Conservation (phyloP, 148 eudicot genomes). For the Vaccinium macrocarpon region DNA sequence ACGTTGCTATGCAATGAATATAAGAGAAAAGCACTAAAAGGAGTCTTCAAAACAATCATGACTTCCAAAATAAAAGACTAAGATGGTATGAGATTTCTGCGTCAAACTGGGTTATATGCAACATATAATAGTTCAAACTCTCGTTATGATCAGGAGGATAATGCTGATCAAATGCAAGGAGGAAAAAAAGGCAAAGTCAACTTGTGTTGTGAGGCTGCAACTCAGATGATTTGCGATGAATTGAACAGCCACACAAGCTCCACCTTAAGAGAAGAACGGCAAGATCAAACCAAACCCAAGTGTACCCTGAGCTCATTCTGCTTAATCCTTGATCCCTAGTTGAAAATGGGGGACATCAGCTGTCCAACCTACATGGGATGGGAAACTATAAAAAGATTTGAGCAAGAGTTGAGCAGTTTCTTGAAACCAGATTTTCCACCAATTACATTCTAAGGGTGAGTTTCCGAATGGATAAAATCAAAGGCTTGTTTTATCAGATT, state of each 20-base stretch:
- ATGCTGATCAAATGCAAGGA: not conserved
- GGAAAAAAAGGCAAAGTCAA: not conserved
- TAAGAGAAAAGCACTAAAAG: not conserved
- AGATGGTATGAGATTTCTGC: not conserved
- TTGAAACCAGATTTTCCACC: not conserved
- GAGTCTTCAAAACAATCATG: not conserved
- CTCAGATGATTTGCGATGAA: not conserved
- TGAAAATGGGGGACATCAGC: constrained; percentile 1
- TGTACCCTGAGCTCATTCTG: not conserved
- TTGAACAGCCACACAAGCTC: constrained; percentile 7
- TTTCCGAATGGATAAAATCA: too few relatives aligned
- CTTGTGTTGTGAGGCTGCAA: constrained; percentile 8
- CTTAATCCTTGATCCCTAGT: not conserved
- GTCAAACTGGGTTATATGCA: not conserved
- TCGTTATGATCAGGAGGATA: not conserved
- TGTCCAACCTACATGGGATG: not conserved
- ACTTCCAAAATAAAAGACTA: not conserved
- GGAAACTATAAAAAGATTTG: not conserved
- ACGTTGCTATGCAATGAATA: not conserved
- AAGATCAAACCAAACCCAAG: not conserved
- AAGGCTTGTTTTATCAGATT: too few relatives aligned
- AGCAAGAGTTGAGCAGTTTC: not conserved
- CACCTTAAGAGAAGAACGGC: not conserved
- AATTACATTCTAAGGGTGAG: not conserved
- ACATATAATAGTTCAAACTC: not conserved